These are phyloP conservation scores for Fomitopsis pulvina DNA, from an alignment of 768 basidiomycete species.

Conservation along the genomic window DNA sequence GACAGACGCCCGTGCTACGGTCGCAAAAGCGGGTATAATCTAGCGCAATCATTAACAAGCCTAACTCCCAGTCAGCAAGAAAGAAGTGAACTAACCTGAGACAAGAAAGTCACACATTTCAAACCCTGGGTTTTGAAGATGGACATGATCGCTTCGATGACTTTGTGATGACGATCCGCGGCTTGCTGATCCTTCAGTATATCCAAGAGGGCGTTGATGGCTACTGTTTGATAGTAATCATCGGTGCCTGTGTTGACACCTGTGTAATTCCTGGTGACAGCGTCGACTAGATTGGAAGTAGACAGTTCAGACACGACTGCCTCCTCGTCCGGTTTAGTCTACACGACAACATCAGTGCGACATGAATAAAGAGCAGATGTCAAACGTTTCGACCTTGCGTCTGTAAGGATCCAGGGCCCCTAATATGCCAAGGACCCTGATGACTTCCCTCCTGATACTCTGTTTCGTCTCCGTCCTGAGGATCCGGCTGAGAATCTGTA, in stretches of 20 bases:
- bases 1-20: constrained; percentile 76
- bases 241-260: constrained; percentile 65
- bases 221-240: constrained; percentile 96
- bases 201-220: constrained; percentile 79
- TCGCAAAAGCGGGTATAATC: constrained; percentile 94
- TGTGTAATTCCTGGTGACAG: constrained; percentile 62
- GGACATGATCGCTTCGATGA: constrained; percentile 96
- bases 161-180: constrained; percentile 81
- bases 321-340: constrained; percentile 63
- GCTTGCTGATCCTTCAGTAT: constrained; percentile 88
- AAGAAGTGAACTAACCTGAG: constrained; percentile 53
- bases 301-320: constrained; percentile 40
- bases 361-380: neutral
- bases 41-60: constrained; percentile 21
- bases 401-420: constrained; percentile 95
- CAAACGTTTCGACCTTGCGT: constrained; percentile 61
- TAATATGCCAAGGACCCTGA: constrained; percentile 92
- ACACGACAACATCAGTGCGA: constrained; percentile 3
- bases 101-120: constrained; percentile 91
- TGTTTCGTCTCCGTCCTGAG: constrained; percentile 72
- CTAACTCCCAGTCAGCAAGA: neutral
- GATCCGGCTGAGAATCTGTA: constrained; percentile 81
- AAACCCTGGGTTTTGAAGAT: constrained; percentile 98
- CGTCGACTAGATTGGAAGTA: constrained; percentile 34
- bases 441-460: constrained; percentile 76